Evolutionary conservation across 2,329 filamentous ascomycete genomes (phyloP).

Genomic region (Didymella lethalis): DNA sequence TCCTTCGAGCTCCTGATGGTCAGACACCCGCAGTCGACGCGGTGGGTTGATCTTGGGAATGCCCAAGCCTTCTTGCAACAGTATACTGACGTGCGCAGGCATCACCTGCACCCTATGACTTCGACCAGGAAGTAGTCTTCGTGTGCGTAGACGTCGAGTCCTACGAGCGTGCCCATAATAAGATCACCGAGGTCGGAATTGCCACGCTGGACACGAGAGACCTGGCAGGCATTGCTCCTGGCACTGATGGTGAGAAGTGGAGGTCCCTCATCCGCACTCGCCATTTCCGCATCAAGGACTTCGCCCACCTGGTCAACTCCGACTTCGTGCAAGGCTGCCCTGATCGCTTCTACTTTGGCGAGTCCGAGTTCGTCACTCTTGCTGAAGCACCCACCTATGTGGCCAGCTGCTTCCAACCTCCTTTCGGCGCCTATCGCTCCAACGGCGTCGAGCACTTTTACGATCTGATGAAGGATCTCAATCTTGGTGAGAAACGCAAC

Average conservation of each 20-base stretch:
- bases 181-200: constrained; percentile 86
- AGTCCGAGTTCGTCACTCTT: constrained; percentile 63
- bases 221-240: constrained; percentile 65
- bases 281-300: constrained; percentile 80
- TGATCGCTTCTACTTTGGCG: constrained; percentile 75
- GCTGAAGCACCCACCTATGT: constrained; percentile 57
- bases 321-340: constrained; percentile 77
- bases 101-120: constrained; percentile 33
- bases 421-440: constrained; percentile 54
- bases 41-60: neutral
- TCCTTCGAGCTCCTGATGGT: neutral
- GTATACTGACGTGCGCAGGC: constrained; percentile 4
- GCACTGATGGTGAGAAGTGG: constrained; percentile 71
- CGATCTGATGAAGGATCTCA: constrained; percentile 7
- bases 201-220: constrained; percentile 77
- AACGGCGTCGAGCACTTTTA: constrained; percentile 9
- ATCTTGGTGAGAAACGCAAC: constrained; percentile 57
- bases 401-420: constrained; percentile 64
- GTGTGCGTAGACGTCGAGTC: constrained; percentile 84
- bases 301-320: constrained; percentile 70
- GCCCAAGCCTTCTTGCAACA: too few relatives aligned
- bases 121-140: constrained; percentile 68
- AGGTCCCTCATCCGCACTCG: constrained; percentile 69
- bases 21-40: constrained; percentile 28
- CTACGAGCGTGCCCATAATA: constrained; percentile 70